Evolutionary conservation across 2,329 filamentous ascomycete genomes (phyloP).

Genomic region (Aspergillus brasiliensis): DNA sequence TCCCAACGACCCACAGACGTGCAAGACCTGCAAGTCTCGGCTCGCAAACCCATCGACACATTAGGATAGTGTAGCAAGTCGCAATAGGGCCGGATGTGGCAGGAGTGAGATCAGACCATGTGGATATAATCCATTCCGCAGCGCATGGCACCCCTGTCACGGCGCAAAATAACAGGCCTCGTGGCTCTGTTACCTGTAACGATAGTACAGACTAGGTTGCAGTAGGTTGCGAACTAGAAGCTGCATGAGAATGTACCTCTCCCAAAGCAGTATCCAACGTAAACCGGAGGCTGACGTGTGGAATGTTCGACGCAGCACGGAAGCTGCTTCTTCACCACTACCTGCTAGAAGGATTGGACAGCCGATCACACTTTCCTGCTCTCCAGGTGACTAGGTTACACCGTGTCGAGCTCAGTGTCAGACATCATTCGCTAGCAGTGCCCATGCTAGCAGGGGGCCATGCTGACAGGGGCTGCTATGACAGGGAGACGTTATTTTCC

Average conservation of each 20-base stretch:
- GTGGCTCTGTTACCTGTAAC: neutral
- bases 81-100: neutral
- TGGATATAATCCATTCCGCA: slow-evolving; percentile 4
- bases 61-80: neutral
- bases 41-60: neutral
- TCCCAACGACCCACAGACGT: neutral
- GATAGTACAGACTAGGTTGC: neutral
- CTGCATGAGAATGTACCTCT: slow-evolving; percentile 7
- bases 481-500: neutral
- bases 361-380: slow-evolving; percentile 6
- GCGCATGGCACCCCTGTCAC: slow-evolving; percentile 13
- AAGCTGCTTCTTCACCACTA: neutral
- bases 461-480: neutral
- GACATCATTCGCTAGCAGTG: neutral
- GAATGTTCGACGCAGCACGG: slow-evolving; percentile 5
- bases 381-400: slow-evolving; percentile 3
- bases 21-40: neutral
- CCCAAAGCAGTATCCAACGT: slow-evolving; percentile 9
- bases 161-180: neutral
- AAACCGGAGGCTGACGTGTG: neutral
- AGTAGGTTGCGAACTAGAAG: slow-evolving; percentile 2
- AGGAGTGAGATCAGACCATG: slow-evolving; percentile 11
- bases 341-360: neutral
- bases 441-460: neutral
- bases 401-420: slow-evolving; percentile 6